These are phyloP conservation scores for Boletus rex-veris DNA, from an alignment of 768 basidiomycete genomes.

Conservation along the genomic window DNA sequence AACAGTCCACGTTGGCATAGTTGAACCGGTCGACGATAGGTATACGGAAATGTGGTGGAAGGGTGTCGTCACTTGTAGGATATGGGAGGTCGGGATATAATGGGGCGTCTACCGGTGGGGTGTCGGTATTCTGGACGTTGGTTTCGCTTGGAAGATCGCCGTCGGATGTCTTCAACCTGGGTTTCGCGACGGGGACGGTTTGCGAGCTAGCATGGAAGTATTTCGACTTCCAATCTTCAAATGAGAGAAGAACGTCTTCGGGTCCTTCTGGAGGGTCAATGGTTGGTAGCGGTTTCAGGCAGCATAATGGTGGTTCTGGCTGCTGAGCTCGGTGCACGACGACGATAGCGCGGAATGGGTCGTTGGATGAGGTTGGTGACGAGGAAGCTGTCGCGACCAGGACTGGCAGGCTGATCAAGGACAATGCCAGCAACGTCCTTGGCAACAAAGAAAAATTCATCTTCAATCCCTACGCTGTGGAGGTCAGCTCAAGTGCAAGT, in stretches of 20 bases:
- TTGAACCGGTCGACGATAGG: slow-evolving; percentile 88
- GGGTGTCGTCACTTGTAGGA: slow-evolving; percentile 13
- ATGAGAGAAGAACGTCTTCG: slow-evolving; percentile 69
- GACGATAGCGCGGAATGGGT: slow-evolving; percentile 60
- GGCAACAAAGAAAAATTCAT: slow-evolving; percentile 12
- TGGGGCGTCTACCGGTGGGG: slow-evolving; percentile 3
- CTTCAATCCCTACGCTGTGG: slow-evolving; percentile 1
- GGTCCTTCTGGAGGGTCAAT: slow-evolving; percentile 40
- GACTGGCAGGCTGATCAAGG: slow-evolving; percentile 34
- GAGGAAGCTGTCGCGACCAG: slow-evolving; percentile 27
- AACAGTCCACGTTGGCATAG: slow-evolving; percentile 90
- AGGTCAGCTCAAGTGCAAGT: not conserved
- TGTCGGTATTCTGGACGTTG: slow-evolving; percentile 2
- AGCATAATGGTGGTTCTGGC: slow-evolving; percentile 63
- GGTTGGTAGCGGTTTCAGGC: slow-evolving; percentile 49
- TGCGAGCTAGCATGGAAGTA: slow-evolving; percentile 43
- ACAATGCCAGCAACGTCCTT: slow-evolving; percentile 26
- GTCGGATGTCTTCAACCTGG: slow-evolving; percentile 5
- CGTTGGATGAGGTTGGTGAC: slow-evolving; percentile 42
- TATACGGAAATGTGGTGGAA: slow-evolving; percentile 64
- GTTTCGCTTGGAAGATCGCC: not conserved
- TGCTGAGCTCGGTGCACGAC: slow-evolving; percentile 40
- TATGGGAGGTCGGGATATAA: not conserved
- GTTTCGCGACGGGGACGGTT: slow-evolving; percentile 16
- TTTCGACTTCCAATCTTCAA: slow-evolving; percentile 86